A percentile compares a stretch with the other conserved stretches of the same genome.
Conservation (phyloP, 2,329 filamentous ascomycete genomes). For the Xylariaceae sp. region DNA sequence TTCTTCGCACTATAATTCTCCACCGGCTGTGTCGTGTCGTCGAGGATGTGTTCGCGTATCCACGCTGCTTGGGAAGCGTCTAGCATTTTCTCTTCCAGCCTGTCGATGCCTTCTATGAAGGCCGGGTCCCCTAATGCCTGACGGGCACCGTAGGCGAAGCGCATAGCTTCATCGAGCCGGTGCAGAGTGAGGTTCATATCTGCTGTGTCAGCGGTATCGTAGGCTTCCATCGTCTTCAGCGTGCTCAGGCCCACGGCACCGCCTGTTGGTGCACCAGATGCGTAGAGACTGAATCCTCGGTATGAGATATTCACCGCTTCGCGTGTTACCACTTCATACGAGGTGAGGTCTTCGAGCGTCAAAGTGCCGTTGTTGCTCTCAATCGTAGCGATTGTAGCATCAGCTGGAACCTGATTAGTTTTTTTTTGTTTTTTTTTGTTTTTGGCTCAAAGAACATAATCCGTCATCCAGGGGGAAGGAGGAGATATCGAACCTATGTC, state of each 20-base stretch:
- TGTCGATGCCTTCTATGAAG: constrained; percentile 59
- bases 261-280: constrained; percentile 68
- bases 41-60: constrained; percentile 63
- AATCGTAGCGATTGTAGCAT: constrained; percentile 66
- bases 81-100: constrained; percentile 64
- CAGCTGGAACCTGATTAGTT: constrained; percentile 42
- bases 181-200: constrained; percentile 67
- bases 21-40: constrained; percentile 64
- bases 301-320: constrained; percentile 58
- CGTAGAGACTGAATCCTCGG: constrained; percentile 63
- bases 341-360: constrained; percentile 36
- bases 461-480: too few relatives aligned
- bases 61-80: constrained; percentile 50
- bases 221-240: constrained; percentile 80
- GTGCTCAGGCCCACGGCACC: constrained; percentile 70
- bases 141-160: constrained; percentile 79
- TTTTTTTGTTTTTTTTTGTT: neutral
- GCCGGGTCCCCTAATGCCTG: constrained; percentile 76
- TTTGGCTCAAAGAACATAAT: too few relatives aligned
- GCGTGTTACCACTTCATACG: constrained; percentile 65
- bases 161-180: constrained; percentile 78
- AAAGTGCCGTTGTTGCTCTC: constrained; percentile 72
- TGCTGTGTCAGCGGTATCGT: constrained; percentile 48
- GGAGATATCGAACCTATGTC: constrained; percentile 45
- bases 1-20: constrained; percentile 66